Evolutionary conservation across 176 grass and related monocot genomes (phyloP).

Genomic region (Lolium rigidum): DNA sequence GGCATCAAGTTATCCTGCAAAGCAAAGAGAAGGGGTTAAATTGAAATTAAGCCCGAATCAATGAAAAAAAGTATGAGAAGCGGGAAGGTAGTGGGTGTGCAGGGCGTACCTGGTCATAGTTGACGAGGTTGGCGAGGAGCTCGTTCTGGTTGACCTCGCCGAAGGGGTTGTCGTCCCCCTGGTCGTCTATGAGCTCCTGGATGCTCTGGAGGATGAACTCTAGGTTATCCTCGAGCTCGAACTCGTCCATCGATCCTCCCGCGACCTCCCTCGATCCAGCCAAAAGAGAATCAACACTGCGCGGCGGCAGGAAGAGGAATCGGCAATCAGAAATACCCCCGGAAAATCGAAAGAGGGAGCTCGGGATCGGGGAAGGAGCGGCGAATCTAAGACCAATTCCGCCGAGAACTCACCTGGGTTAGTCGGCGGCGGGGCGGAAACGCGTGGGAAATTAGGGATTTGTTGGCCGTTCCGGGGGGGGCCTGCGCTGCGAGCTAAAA

Average conservation of each 20-base stretch:
- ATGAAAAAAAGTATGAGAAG: too few species aligned
- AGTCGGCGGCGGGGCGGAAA: background rate
- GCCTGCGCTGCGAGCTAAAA: background rate
- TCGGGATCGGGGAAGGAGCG: background rate
- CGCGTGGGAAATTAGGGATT: conserved; percentile 16
- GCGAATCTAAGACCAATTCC: background rate
- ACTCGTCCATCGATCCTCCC: conserved; percentile 49
- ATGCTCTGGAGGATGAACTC: conserved; percentile 63
- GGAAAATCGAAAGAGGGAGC: background rate
- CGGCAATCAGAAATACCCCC: background rate
- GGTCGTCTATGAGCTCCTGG: conserved; percentile 60
- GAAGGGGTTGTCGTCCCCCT: conserved; percentile 46
- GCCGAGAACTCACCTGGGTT: conserved; percentile 28
- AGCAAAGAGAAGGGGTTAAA: background rate
- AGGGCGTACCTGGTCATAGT: conserved; percentile 43
- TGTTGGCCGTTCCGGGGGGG: background rate
- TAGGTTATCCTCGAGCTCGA: conserved; percentile 61
- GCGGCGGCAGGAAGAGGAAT: background rate
- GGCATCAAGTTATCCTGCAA: conserved; percentile 43
- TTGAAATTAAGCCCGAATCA: too few species aligned
- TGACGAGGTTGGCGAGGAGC: conserved; percentile 53
- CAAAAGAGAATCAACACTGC: conserved; percentile 14
- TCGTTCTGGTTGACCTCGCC: conserved; percentile 54
- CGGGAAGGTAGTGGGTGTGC: too few species aligned
- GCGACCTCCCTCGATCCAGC: background rate